Conservation (phyloP, 768 basidiomycete genomes). For the Brasilioporus rufonigricans region DNA sequence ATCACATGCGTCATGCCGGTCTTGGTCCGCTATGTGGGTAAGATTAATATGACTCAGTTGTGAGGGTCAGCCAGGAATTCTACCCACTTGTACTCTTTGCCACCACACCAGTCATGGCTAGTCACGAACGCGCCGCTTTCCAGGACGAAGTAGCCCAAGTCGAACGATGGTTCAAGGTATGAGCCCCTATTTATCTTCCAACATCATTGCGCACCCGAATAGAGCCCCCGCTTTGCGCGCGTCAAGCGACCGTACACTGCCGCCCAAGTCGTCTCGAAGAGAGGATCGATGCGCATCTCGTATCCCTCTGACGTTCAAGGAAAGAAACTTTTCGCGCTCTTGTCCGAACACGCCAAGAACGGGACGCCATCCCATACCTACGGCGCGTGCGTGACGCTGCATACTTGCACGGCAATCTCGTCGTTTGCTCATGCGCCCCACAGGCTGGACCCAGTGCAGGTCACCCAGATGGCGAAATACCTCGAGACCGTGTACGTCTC, state of each 20-base stretch:
- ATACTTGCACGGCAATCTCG: not conserved
- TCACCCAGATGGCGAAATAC: conserved; percentile 98
- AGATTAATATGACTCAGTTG: conserved; percentile 28
- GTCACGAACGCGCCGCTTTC: conserved; percentile 64
- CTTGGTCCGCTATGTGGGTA: not conserved
- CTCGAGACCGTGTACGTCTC: conserved; percentile 99
- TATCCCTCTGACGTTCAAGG: conserved; percentile 85
- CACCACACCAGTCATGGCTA: conserved; percentile 44
- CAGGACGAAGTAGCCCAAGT: conserved; percentile 80
- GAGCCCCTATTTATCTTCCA: conserved; percentile 20
- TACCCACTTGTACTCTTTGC: conserved; percentile 1
- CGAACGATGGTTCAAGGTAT: conserved; percentile 91
- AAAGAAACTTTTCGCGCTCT: conserved; percentile 80
- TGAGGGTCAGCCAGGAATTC: not conserved
- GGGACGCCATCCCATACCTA: conserved; percentile 93
- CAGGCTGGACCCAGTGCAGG: conserved; percentile 95
- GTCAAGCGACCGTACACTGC: conserved; percentile 93
- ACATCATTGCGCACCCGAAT: not conserved
- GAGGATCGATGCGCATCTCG: conserved; percentile 79
- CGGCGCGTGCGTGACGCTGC: conserved; percentile 73
- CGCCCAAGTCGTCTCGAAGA: conserved; percentile 88
- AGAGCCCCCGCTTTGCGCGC: conserved; percentile 85
- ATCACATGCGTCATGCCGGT: conserved; percentile 19
- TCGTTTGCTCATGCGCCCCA: conserved; percentile 23
- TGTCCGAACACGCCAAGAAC: conserved; percentile 72